Evolutionary conservation across 257 asterid species (phyloP).

Genomic region (Cinchona pubescens): DNA sequence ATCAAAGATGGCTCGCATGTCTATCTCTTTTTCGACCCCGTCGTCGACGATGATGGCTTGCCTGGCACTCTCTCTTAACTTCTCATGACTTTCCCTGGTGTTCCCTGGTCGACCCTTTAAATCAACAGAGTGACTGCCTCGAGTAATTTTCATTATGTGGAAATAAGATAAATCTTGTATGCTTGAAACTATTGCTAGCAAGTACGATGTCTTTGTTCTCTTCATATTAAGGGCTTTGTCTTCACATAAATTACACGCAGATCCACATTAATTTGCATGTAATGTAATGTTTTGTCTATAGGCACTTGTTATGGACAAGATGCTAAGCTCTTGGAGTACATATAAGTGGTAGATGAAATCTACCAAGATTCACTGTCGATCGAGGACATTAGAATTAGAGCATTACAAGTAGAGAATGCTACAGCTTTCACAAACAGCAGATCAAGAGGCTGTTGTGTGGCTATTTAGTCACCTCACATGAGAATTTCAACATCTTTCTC

Average conservation of each 20-base stretch:
- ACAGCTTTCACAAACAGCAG: not conserved
- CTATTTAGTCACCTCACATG: no score
- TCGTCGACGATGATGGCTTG: slow-evolving; percentile 16
- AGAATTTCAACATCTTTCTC: no score
- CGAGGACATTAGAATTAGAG: no score
- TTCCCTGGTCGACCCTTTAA: slow-evolving; percentile 4
- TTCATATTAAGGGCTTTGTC: not conserved
- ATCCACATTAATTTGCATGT: not conserved
- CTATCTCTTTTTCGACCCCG: slow-evolving; percentile 43
- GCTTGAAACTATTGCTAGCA: slow-evolving; percentile 3
- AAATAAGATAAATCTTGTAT: no score
- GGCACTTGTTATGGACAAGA: not conserved
- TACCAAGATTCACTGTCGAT: no score
- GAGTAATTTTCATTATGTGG: not conserved
- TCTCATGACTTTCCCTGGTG: slow-evolving; percentile 20
- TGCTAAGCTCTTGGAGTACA: not conserved
- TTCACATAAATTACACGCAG: not conserved
- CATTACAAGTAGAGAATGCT: no score
- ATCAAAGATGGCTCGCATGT: slow-evolving; percentile 61
- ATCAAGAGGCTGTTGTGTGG: not conserved
- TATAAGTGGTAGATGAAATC: no score
- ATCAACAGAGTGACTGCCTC: slow-evolving; percentile 5
- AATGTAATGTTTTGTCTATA: not conserved
- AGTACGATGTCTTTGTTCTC: not conserved
- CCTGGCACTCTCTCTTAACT: slow-evolving; percentile 19